Evolutionary conservation across 2,329 filamentous ascomycete species (phyloP).

Genomic region (Corniculantispora saksenae): DNA sequence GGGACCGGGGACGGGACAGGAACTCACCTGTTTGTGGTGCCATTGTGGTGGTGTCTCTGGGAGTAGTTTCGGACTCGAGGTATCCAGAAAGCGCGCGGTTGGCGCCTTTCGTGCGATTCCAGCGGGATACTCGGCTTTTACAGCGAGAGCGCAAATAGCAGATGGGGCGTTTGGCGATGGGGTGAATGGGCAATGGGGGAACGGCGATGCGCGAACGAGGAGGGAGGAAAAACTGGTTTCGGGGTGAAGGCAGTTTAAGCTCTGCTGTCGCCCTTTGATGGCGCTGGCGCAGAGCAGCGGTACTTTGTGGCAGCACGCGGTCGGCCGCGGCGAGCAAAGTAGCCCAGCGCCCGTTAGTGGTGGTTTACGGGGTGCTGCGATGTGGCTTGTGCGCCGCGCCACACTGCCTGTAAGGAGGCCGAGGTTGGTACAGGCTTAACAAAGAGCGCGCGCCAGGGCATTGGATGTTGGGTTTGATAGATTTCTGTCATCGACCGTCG

Average conservation of each 20-base stretch:
- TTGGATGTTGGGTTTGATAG: too few species aligned
- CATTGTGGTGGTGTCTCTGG: slow-evolving; percentile 17
- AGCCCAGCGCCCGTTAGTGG: background rate
- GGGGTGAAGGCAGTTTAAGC: slow-evolving; percentile 9
- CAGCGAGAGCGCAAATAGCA: background rate
- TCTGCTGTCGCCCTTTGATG: slow-evolving; percentile 9
- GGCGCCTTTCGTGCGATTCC: slow-evolving; percentile 4
- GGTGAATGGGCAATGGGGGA: background rate
- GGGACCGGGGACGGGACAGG: slow-evolving; percentile 8
- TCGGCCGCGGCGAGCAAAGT: background rate
- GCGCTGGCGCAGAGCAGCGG: background rate
- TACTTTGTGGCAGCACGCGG: background rate
- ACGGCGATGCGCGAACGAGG: slow-evolving; percentile 11
- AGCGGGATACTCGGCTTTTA: background rate
- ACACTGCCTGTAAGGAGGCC: background rate
- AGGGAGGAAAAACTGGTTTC: slow-evolving; percentile 9
- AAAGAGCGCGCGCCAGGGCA: too few species aligned
- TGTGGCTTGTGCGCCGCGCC: slow-evolving; percentile 7
- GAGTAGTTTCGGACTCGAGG: background rate
- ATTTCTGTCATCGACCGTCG: too few species aligned
- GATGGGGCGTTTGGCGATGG: background rate
- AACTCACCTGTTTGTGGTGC: slow-evolving; percentile 25
- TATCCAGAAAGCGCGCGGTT: slow-evolving; percentile 6
- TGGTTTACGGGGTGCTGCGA: background rate
- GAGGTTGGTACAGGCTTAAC: background rate